A percentile compares a stretch with the other conserved stretches of the same genome.
Evolutionary conservation across 202 grass and related monocot genomes (phyloP).

Genomic region (Setaria viridis): DNA sequence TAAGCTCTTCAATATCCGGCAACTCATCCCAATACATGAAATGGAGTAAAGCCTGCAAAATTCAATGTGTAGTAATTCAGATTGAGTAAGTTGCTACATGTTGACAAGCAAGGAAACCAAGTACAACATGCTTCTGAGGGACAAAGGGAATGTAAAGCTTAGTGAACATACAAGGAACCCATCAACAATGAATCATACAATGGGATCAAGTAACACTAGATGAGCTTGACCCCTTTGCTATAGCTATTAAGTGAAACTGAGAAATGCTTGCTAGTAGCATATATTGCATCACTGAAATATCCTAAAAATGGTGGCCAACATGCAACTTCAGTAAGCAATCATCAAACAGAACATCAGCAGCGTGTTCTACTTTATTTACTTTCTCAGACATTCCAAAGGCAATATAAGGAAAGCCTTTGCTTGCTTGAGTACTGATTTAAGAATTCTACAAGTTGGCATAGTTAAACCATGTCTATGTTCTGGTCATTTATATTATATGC

Average conservation of each 20-base stretch:
- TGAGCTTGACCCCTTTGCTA: slow-evolving; percentile 4
- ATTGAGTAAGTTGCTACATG: slow-evolving; percentile 24
- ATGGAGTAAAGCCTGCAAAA: slow-evolving; percentile 85
- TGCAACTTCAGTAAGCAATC: neutral
- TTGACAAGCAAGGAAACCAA: neutral
- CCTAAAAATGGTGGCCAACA: neutral
- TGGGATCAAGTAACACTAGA: neutral
- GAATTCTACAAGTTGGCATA: neutral
- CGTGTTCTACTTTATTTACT: neutral
- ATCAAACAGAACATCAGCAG: slow-evolving; percentile 9
- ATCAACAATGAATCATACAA: neutral
- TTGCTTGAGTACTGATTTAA: neutral
- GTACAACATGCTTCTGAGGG: neutral
- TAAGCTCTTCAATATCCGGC: slow-evolving; percentile 92
- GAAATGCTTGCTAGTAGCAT: neutral
- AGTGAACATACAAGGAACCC: neutral
- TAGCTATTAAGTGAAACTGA: neutral
- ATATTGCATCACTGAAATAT: slow-evolving; percentile 1
- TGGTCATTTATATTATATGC: neutral
- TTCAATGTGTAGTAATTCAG: slow-evolving; percentile 1
- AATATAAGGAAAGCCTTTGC: neutral
- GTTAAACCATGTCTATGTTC: neutral
- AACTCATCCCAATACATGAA: slow-evolving; percentile 99
- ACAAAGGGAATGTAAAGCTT: neutral
- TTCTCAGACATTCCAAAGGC: neutral